Evolutionary conservation across 2,329 filamentous ascomycete genomes (phyloP).

Genomic region (Paecilomyces dactylethromorphus): DNA sequence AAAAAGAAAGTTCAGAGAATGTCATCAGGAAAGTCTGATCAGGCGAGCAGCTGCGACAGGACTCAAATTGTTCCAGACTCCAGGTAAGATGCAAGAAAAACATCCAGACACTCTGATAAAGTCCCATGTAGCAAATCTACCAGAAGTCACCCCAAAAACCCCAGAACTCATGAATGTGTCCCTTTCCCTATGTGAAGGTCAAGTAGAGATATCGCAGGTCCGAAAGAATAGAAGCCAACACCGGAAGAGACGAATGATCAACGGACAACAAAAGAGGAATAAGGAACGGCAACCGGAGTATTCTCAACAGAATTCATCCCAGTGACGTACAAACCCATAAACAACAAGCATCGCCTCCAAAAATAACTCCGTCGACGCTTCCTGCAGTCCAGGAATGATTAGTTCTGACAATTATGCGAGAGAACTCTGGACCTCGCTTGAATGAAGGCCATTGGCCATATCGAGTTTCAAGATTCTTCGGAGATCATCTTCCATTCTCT

Average conservation of each 20-base stretch:
- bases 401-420: conserved; percentile 15
- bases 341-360: background rate
- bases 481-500: conserved; percentile 43
- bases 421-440: conserved; percentile 27
- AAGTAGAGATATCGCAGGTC: conserved; percentile 10
- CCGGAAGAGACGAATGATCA: conserved; percentile 3
- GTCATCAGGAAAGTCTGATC: conserved; percentile 6
- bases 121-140: conserved; percentile 1
- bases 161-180: conserved; percentile 4
- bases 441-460: conserved; percentile 19
- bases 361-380: background rate
- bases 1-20: background rate
- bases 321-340: background rate
- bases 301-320: background rate
- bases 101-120: conserved; percentile 1
- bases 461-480: conserved; percentile 42
- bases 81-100: conserved; percentile 18
- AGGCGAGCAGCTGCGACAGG: conserved; percentile 9
- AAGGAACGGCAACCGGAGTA: background rate
- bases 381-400: background rate
- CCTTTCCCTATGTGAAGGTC: background rate
- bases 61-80: conserved; percentile 15
- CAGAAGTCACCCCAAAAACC: conserved; percentile 9
- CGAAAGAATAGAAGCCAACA: conserved; percentile 6
- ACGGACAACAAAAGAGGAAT: conserved; percentile 1